Evolutionary conservation across 2,329 filamentous ascomycete species (phyloP), one percentile per base, ranked within the genome.

Genomic region (Periconia macrospinosa): DNA sequence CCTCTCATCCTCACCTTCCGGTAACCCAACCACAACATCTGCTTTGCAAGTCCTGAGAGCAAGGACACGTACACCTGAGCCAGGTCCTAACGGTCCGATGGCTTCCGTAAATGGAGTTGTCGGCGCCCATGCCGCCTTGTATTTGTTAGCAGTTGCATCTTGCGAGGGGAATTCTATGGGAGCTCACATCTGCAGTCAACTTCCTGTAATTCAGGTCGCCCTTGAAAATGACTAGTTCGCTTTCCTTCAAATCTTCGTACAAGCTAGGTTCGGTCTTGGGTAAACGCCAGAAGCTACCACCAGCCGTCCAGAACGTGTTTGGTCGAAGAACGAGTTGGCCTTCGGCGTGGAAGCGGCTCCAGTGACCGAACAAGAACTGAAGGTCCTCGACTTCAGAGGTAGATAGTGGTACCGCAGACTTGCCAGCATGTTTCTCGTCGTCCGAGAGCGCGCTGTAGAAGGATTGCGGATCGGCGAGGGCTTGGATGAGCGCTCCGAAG

Each of bases 151-250:
- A 37, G 61, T 52, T 18, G 47, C 27, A 47, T 40, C 41, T 7
- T 35, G 14, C 11, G 41, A 15, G 23, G 17, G 23, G 17, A n/a
- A 45, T 41, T n/a, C 6, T 17, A 20, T 6, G 17, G 46, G 18
- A 18, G 79, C 88, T 79, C 77, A 93, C 91, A 80, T 99, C 94
- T 46, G 86, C 89, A 30, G 89, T 92, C 61, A 99, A 75, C 75
- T 99, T 99, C 56, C 94, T 83, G 75, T 97, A 99, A 77, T 99
- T 99, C 63, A 99, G 73, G 71, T 99, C 94, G 2, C 94, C 94
- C 80, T 99, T 99, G 81, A 97, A 97, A 52, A 99, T 86, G 13
- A 96, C 91, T 17, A 99, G 80, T 72, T 96, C 90, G 60, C 89
- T 90, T 56, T 85, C 77, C 78, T 92, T 88, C 52, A 99, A 76